phyloP scores from a whole-genome alignment of 352 stramenopile genomes.

The Bremia lactucae region DNA sequence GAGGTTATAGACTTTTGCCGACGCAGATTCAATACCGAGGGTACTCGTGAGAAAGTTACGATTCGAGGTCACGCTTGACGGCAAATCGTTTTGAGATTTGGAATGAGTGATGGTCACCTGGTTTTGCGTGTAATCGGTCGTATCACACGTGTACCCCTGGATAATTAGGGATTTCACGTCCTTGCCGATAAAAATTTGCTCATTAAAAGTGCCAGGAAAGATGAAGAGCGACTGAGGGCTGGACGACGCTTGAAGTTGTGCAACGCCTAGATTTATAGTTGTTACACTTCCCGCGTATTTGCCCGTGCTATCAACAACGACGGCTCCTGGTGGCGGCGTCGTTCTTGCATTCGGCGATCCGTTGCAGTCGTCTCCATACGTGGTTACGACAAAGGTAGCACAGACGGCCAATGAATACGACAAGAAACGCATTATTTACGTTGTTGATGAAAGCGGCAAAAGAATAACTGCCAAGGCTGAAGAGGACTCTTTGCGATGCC shows the following conservation, averaged over 20 bases:
- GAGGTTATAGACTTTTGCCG: slow-evolving; percentile 11
- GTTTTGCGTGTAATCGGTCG: slow-evolving; percentile 3
- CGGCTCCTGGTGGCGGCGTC: too few relatives aligned
- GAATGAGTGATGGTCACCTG: slow-evolving; percentile 9
- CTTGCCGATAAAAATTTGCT: slow-evolving; percentile 1
- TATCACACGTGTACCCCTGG: slow-evolving; percentile 9
- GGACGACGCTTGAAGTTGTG: background rate
- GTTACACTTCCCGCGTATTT: background rate
- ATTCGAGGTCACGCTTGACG: background rate
- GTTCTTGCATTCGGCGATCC: too few relatives aligned
- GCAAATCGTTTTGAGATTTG: slow-evolving; percentile 2
- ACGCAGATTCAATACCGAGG: slow-evolving; percentile 1
- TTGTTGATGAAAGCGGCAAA: too few relatives aligned
- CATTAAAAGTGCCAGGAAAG: slow-evolving; percentile 3
- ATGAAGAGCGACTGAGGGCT: slow-evolving; percentile 1
- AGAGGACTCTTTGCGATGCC: too few relatives aligned
- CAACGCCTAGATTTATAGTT: slow-evolving; percentile 2
- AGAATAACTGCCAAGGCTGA: too few relatives aligned
- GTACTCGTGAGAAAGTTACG: slow-evolving; percentile 5
- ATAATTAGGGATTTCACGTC: background rate
- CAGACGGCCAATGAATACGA: too few relatives aligned
- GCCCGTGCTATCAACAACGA: slow-evolving; percentile 8
- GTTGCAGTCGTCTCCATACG: too few relatives aligned
- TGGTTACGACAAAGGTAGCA: too few relatives aligned
- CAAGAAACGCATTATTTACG: too few relatives aligned